A percentile compares a stretch with the other conserved stretches of the same genome.
Evolutionary conservation across 768 basidiomycete species (phyloP).

Genomic region (Amanita pseudoporphyria): DNA sequence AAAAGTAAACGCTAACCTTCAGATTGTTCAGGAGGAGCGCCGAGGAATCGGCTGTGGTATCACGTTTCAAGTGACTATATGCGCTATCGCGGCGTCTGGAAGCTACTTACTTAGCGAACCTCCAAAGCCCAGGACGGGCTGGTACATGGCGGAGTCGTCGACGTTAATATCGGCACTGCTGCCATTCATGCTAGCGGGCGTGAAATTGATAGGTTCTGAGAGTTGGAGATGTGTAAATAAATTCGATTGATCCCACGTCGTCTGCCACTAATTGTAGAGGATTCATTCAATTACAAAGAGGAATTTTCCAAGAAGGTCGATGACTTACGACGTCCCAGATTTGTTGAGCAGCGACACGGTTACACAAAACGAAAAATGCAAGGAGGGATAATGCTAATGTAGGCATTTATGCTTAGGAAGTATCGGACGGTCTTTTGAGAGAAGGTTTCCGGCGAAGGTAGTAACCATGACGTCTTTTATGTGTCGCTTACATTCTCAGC

Average conservation of each 20-base stretch:
- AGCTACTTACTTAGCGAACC: slow-evolving; percentile 44
- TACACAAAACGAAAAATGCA: slow-evolving; percentile 11
- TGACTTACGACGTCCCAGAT: slow-evolving; percentile 43
- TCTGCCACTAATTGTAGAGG: slow-evolving; percentile 39
- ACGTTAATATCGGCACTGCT: slow-evolving; percentile 51
- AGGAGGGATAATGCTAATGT: slow-evolving; percentile 5
- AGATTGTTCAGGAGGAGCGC: slow-evolving; percentile 50
- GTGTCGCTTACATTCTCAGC: not conserved
- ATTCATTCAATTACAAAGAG: not conserved
- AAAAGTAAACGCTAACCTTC: slow-evolving; percentile 35
- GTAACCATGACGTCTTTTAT: not conserved
- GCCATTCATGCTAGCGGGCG: slow-evolving; percentile 40
- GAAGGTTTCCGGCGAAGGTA: not conserved
- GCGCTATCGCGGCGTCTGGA: not conserved
- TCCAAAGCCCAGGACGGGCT: slow-evolving; percentile 60
- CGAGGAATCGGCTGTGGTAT: slow-evolving; percentile 54
- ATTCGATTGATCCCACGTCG: slow-evolving; percentile 40
- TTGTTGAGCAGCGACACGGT: slow-evolving; percentile 32
- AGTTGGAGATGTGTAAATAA: slow-evolving; percentile 41
- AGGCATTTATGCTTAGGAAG: slow-evolving; percentile 3
- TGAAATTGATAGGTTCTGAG: slow-evolving; percentile 47
- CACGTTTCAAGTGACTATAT: not conserved
- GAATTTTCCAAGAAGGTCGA: not conserved
- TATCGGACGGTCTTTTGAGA: too few relatives aligned
- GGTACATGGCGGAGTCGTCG: slow-evolving; percentile 44